Conservation (phyloP, 805 yeast genomes). For the Metschnikowia lochheadii region DNA sequence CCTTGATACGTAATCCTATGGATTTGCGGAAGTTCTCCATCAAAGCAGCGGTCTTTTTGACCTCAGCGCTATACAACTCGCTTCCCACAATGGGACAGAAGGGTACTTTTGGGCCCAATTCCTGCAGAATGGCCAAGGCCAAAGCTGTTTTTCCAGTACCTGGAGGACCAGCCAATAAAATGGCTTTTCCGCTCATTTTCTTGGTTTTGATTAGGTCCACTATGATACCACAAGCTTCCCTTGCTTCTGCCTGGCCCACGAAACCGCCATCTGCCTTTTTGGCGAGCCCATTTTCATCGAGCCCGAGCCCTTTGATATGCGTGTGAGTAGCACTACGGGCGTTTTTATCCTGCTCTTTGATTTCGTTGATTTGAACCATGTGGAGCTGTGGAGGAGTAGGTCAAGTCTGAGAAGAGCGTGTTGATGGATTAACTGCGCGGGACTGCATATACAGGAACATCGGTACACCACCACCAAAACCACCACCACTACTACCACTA, state of each 20-base stretch:
- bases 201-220: constrained; percentile 90
- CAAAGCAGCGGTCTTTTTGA: constrained; percentile 91
- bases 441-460: not conserved
- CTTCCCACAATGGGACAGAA: constrained; percentile 96
- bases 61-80: constrained; percentile 92
- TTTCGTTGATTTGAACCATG: constrained; percentile 76
- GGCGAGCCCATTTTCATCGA: constrained; percentile 86
- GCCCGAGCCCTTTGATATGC: constrained; percentile 90
- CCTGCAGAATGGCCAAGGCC: constrained; percentile 94
- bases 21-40: constrained; percentile 97
- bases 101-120: constrained; percentile 94
- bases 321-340: constrained; percentile 93
- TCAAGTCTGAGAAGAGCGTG: not conserved
- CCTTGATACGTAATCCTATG: constrained; percentile 92
- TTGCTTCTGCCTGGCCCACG: constrained; percentile 70
- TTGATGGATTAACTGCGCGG: not conserved
- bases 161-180: constrained; percentile 93
- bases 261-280: constrained; percentile 84
- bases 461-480: not conserved
- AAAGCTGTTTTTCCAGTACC: constrained; percentile 98
- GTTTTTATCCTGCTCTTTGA: constrained; percentile 56
- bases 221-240: constrained; percentile 92
- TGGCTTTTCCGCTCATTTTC: constrained; percentile 94
- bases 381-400: too few relatives aligned
- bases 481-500: too few relatives aligned